Conservation (phyloP, 2,329 filamentous ascomycete genomes). For the Fusarium floridanum region DNA sequence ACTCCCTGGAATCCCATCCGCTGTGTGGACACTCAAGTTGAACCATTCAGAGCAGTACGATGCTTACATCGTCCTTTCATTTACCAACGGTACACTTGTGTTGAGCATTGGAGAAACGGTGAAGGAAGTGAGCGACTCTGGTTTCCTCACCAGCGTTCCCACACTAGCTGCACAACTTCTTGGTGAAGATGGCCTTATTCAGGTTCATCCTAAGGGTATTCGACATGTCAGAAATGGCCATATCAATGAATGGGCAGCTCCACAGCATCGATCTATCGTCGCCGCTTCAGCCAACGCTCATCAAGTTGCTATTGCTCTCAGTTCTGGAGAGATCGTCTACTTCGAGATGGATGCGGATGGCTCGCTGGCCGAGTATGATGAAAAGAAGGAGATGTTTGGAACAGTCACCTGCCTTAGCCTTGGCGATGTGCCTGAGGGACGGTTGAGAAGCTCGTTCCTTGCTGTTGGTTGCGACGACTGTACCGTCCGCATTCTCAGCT, state of each 20-base stretch:
- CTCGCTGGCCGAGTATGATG: conserved; percentile 91
- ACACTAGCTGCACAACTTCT: conserved; percentile 95
- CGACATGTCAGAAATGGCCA: conserved; percentile 84
- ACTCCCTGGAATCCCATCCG: conserved; percentile 86
- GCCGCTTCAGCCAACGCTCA: conserved; percentile 93
- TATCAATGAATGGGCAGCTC: conserved; percentile 93
- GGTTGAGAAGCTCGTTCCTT: conserved; percentile 89
- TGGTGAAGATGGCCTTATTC: conserved; percentile 91
- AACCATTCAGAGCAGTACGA: conserved; percentile 86
- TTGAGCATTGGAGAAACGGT: conserved; percentile 97
- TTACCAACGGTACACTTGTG: conserved; percentile 89
- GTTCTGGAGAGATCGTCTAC: conserved; percentile 96
- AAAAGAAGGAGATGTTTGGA: conserved; percentile 94
- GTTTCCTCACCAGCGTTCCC: conserved; percentile 88
- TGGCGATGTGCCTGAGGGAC: conserved; percentile 91
- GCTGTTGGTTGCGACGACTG: conserved; percentile 98
- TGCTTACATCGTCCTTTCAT: conserved; percentile 95
- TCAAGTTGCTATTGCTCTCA: conserved; percentile 93
- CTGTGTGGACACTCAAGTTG: conserved; percentile 96
- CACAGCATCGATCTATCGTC: conserved; percentile 94
- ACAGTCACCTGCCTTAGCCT: conserved; percentile 96
- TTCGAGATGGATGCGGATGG: conserved; percentile 97
- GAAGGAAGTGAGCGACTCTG: conserved; percentile 93
- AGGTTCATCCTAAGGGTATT: conserved; percentile 97
- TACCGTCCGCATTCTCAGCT: conserved; percentile 90